Base-by-base conservation (phyloP, 2,329 filamentous ascomycete genomes). In the Fusarium chaquense region DNA sequence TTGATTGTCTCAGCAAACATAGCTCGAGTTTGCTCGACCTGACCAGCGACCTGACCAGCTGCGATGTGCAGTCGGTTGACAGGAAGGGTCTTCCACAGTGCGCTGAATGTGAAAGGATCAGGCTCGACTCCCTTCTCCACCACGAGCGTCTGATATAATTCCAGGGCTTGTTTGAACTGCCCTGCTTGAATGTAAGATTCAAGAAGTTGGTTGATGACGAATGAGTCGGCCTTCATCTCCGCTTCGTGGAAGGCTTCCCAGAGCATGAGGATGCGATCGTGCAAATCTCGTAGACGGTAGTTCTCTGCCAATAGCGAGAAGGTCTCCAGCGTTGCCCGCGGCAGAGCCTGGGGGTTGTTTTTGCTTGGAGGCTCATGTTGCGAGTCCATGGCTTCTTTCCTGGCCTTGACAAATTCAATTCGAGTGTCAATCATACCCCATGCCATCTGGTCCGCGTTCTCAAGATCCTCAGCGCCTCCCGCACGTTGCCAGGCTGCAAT, bases 141-240 rank as follows among this genome's bases (percentile, higher is more conserved):
- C 32, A 86, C 84, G 75, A 93, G 84, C 20, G 80, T 77, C 12
- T 80, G 76, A 77, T 89, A 93, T 32, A 89, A 83, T 4, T 79
- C 75, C 72, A 86, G 83, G 0, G 91, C 87, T 52, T 85, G 81
- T 26, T 80, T 78, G 45, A 85, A 82, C 54, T 87, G 82, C 52
- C 87, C 86, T 61, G 86, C 85, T 64, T 89, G 86, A 47, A 91
- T 84, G 66, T 90, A 86, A 9, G 89, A 88, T 63, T 89, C 88
- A 28, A 96, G 86, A 24, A 94, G 81, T 75, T 94, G 91, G 78
- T 95, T 96, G 84, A 94, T 88, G 80, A 94, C 91, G 77, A 90
- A 92, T 11, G 89, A 87, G 74, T 93, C 90, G 3, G 90, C 87
- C 56, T 82, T 84, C 65, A 95, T 89, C 67, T 90, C 85, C 16